Evolutionary conservation across 129 eudicot species (phyloP), one percentile per base, ranked within the genome.

Genomic region (Saussurea involucrata): DNA sequence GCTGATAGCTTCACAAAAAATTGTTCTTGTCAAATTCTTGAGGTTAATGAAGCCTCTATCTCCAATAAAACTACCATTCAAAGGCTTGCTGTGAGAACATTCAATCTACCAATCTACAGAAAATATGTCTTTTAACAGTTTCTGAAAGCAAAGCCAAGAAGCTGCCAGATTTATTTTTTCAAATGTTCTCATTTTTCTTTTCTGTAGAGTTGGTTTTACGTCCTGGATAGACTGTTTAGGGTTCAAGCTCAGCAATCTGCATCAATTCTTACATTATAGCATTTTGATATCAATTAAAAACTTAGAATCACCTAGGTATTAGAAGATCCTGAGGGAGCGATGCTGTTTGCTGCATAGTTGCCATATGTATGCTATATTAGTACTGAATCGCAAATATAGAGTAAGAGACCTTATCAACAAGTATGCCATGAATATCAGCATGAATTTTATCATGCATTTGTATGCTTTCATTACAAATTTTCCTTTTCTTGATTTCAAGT

Each of bases 361-460:
- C 64, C 63, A 71, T 71, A 71, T 44, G 40, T 42, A 42, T 42
- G 22, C 25, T 71, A 44, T 44, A 24, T 70, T 71, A 44, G 22
- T n/a, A 69, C 74, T 40, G 27, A 70, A 70, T 24, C 3, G 61
- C 25, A 70, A 71, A 34, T 71, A 46, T 46, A 71, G 10, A 71
- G 24, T 53, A 71, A 40, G 63, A 70, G 37, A 25, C 63, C 37
- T 49, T 71, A 17, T 71, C 63, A 24, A 15, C 46, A 25, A 46
- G 18, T 49, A 49, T 49, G 60, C 8, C 49, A 40, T 40, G 49
- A 40, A 15, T 40, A 40, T 40, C 49, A 40, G 49, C 49, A 40
- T 40, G 49, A 40, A 40, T 69, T 22, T 40, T 69, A 40, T 69
- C 74, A 37, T 9, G 12, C 24, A 69, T 29, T 71, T 8, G 28